These are phyloP conservation scores for Nicotiana tabacum DNA, from an alignment of 257 asterid genomes.

Conservation along the genomic window DNA sequence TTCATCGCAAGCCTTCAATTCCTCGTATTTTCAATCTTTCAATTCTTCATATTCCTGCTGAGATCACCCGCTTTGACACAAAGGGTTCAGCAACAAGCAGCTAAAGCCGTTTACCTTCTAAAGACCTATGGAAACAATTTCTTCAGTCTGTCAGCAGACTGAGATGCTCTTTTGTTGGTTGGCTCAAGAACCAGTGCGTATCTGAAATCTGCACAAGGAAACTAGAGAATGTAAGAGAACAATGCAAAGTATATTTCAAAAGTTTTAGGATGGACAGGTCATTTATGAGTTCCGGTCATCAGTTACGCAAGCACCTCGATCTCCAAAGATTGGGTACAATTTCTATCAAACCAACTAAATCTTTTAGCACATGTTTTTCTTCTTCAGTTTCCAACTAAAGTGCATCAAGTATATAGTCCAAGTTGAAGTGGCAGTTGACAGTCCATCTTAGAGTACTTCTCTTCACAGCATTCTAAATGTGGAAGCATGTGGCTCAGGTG, in stretches of 20 bases:
- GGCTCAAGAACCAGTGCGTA: conserved; percentile 93
- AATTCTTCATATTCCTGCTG: not conserved
- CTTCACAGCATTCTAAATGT: not conserved
- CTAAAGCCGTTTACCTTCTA: conserved; percentile 11
- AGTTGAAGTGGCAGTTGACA: not conserved
- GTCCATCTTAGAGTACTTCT: not conserved
- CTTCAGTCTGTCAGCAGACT: conserved; percentile 60
- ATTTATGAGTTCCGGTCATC: not conserved
- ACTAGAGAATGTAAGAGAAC: not conserved
- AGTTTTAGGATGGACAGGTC: not conserved
- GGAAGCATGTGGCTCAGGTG: not conserved
- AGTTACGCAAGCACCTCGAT: not conserved
- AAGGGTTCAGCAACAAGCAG: not conserved
- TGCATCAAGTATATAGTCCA: not conserved
- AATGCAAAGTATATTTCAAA: not conserved
- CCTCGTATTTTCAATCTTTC: not conserved
- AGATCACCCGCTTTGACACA: not conserved
- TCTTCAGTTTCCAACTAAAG: not conserved
- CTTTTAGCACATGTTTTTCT: not conserved
- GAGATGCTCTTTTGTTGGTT: conserved; percentile 85
- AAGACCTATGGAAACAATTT: conserved; percentile 42
- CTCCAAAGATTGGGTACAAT: not conserved
- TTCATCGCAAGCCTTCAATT: not conserved
- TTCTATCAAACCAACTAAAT: not conserved
- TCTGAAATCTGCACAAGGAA: conserved; percentile 58